Base-by-base conservation (phyloP, 2,329 filamentous ascomycete genomes). In the Cytospora mali region DNA sequence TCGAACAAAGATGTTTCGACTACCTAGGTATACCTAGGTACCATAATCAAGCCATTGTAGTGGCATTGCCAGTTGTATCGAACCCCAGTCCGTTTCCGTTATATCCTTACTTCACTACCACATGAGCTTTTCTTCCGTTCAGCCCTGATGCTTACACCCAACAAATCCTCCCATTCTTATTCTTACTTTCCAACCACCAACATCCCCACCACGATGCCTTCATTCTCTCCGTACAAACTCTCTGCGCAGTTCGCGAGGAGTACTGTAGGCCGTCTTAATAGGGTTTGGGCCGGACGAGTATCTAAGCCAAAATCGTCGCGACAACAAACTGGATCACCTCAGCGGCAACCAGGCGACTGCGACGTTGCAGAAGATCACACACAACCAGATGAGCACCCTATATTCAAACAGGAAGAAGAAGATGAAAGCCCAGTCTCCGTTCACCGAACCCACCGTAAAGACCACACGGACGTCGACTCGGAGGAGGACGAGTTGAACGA, bases 351-450 rank as follows among this genome's bases (percentile, higher is more conserved):
- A 23, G 49, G 28, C 27, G 50, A 33, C 35, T 25, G 50, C n/a
- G 39, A 31, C 25, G 27, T 28, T 18, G 28, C 35, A 9, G 50
- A 54, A 6, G 27, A 33, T 25, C 58, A 54, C 21, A 21, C 33
- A 3, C 29, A 33, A 49, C 18, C 31, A 9, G n/a, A 60, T 16
- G 9, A 48, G n/a, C 21, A 54, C 28, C 51, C 39, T 10, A 10
- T 35, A 21, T 58, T 65, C 21, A 65, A 65, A 9, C 52, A 63
- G 53, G 64, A 65, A 58, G 31, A 50, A 9, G 29, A 48, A 4
- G 53, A 58, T 14, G 56, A 58, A 1, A 28, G 27, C 21, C 18
- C 35, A 10, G 29, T 49, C 11, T 42, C 39, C 23, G n/a, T 23
- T 3, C 35, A 27, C 39, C 31, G 25, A 16, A 21, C 25, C n/a